A percentile compares a stretch with the other conserved stretches of the same genome.
phyloP scores from a whole-genome alignment of 2,329 filamentous ascomycete species.

The Colletotrichum spinosum region DNA sequence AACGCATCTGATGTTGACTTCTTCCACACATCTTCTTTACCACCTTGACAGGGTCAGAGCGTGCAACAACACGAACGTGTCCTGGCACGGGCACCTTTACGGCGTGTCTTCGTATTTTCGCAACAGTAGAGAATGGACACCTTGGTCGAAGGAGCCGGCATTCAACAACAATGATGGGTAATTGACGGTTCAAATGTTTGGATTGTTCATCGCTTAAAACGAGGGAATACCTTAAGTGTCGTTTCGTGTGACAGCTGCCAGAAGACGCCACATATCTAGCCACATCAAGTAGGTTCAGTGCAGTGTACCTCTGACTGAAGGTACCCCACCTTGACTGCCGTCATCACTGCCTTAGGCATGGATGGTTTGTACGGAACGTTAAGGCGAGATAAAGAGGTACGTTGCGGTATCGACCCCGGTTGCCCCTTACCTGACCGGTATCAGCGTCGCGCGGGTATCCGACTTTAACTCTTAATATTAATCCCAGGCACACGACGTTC shows the following conservation, averaged over 20 bases:
- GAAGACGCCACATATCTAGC: conserved; percentile 14
- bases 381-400: too few relatives aligned
- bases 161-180: too few relatives aligned
- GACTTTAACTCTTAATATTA: conserved; percentile 30
- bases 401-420: conserved; percentile 22
- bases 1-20: conserved; percentile 6
- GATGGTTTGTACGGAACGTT: conserved; percentile 9
- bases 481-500: conserved; percentile 25
- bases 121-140: too few relatives aligned
- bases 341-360: conserved; percentile 37
- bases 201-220: too few relatives aligned
- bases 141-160: too few relatives aligned
- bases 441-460: conserved; percentile 29
- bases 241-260: conserved; percentile 1
- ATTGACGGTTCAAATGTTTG: too few relatives aligned
- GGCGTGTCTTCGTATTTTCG: too few relatives aligned
- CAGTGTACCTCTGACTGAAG: conserved; percentile 2
- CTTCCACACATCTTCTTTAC: conserved; percentile 27
- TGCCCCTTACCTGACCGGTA: conserved; percentile 35
- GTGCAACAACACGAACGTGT: not conserved
- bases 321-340: conserved; percentile 31
- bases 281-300: not conserved
- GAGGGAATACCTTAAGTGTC: too few relatives aligned
- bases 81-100: too few relatives aligned
- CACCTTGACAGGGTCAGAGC: conserved; percentile 11